Base-by-base conservation (phyloP, 768 basidiomycete genomes). In the Tricholoma hemisulphureum region DNA sequence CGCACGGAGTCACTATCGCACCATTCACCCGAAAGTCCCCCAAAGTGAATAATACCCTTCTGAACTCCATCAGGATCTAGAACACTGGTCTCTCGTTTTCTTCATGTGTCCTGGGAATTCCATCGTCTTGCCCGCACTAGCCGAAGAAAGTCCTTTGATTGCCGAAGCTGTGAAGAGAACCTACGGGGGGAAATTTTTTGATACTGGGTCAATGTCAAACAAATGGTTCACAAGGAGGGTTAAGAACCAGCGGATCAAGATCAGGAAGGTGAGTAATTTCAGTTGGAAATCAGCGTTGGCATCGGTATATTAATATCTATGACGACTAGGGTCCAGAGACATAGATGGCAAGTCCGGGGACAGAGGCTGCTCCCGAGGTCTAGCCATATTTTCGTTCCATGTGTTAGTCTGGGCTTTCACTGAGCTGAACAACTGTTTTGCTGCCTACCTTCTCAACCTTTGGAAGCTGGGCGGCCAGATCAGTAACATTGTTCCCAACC, bases 11-110 rank as follows among this genome's bases (percentile, higher is more conserved):
- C 0, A 75, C 75, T 2, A 72, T 87, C n/a, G 60, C 63, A 1
- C 83, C 84, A 0, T 88, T 88, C 61, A 72, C 87, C 6, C 75
- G 74, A 48, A 83, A 82, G 63, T 86, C 85, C 0, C 64, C 84
- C 37, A 80, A 78, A 9, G 71, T 89, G 34, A 87, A 84, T 69
- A 67, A 76, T 23, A 78, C 76, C 0, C 45, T 87, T 7, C 68
- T 89, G 23, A 72, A 73, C 85, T 9, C 83, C 88, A 0, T 87
- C 88, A 0, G 82, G 66, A 73, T 6, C 67, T 75, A 26, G 81
- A 81, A 31, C 77, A 87, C 8, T 88, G 84, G 81, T 89, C 87
- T 4, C 71, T 88, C 10, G 87, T 86, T 0, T 89, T 81, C 70
- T 88, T 89, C 71, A 83, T 80, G 0, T 76, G 88, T 20, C 87